Percentiles rank a stretch among this genome's conserved stretches.
Evolutionary conservation across 2,329 filamentous ascomycete species (phyloP).

Genomic region (Magnaporthiopsis rhizophila): DNA sequence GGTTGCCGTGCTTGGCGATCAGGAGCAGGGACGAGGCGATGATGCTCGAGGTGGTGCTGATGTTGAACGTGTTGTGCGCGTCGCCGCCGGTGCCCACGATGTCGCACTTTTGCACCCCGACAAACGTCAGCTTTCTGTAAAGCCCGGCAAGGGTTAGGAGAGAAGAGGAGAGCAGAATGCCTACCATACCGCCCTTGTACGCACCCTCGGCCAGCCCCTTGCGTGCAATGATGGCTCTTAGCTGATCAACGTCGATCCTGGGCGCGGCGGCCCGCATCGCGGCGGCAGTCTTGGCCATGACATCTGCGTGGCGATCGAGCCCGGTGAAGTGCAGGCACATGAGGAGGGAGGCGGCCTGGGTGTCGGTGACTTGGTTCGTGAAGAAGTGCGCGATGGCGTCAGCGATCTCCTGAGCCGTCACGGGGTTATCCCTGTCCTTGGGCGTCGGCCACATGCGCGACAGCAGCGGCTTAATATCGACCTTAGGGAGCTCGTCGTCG

Average conservation of each 20-base stretch:
- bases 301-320: slow-evolving; percentile 74
- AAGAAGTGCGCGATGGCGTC: slow-evolving; percentile 76
- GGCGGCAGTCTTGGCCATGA: slow-evolving; percentile 75
- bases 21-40: slow-evolving; percentile 77
- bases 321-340: slow-evolving; percentile 89
- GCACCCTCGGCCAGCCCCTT: slow-evolving; percentile 58
- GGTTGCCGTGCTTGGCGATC: slow-evolving; percentile 92
- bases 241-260: slow-evolving; percentile 55
- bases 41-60: slow-evolving; percentile 91
- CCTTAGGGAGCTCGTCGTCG: slow-evolving; percentile 12
- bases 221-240: slow-evolving; percentile 53
- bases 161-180: slow-evolving; percentile 21
- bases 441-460: slow-evolving; percentile 61
- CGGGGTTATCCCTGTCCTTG: slow-evolving; percentile 29
- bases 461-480: slow-evolving; percentile 64
- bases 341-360: slow-evolving; percentile 78
- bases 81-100: slow-evolving; percentile 97
- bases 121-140: neutral
- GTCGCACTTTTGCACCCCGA: slow-evolving; percentile 50
- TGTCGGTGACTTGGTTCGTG: slow-evolving; percentile 78
- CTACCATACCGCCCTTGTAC: slow-evolving; percentile 78
- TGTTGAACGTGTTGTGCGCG: slow-evolving; percentile 96
- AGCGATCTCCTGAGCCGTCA: slow-evolving; percentile 75
- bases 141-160: neutral
- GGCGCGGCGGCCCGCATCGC: slow-evolving; percentile 78